phyloP scores from a whole-genome alignment of 257 asterid species.

The Jacaranda mimosifolia region DNA sequence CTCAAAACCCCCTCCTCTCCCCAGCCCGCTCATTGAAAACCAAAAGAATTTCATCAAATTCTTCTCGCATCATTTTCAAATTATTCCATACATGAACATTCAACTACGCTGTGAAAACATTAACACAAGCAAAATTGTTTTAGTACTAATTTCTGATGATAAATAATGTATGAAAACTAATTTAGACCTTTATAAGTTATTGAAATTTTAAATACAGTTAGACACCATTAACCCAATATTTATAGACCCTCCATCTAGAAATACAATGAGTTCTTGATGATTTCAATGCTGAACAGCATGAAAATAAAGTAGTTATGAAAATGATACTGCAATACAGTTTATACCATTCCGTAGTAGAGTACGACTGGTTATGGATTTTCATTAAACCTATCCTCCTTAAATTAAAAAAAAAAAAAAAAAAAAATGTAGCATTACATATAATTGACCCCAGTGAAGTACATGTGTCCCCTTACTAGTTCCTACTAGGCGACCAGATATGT shows the following conservation, averaged over 20 bases:
- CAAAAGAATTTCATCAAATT: neutral
- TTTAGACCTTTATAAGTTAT: slow-evolving; percentile 5
- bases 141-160: neutral
- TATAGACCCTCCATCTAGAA: neutral
- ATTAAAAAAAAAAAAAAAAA: too few species aligned
- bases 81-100: neutral
- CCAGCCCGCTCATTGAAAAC: neutral
- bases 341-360: neutral
- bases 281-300: neutral
- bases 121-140: neutral
- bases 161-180: neutral
- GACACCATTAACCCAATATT: neutral
- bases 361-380: neutral
- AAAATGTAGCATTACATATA: too few species aligned
- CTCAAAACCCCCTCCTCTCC: neutral
- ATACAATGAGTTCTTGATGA: neutral
- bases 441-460: too few species aligned
- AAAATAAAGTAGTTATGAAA: slow-evolving; percentile 1
- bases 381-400: neutral
- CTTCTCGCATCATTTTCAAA: neutral
- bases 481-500: too few species aligned
- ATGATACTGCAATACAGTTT: neutral
- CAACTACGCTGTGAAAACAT: slow-evolving; percentile 9
- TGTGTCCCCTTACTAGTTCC: too few species aligned
- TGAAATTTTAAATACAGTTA: neutral